Conservation (phyloP, 1,284 basidiomycete genomes). For the Ustilago lituana region DNA sequence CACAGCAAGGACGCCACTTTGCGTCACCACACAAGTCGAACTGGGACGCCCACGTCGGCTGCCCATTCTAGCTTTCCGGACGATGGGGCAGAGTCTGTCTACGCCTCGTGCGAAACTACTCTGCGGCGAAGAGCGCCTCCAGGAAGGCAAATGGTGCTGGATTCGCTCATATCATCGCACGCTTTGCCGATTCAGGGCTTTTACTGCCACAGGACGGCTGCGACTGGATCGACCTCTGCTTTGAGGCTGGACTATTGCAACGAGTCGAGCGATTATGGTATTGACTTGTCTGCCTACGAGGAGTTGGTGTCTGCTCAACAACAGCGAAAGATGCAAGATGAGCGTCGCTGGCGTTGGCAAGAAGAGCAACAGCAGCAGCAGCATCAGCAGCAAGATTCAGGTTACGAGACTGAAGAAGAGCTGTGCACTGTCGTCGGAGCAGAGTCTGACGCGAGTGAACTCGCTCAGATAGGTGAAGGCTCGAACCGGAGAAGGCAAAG, state of each 20-base stretch:
- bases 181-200: slow-evolving; percentile 41
- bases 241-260: background rate
- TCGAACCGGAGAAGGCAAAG: background rate
- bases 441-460: background rate
- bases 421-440: background rate
- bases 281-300: background rate
- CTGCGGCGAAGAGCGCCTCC: no score
- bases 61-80: no score
- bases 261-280: background rate
- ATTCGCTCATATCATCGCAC: slow-evolving; percentile 38
- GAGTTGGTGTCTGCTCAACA: no score
- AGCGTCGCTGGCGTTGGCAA: no score
- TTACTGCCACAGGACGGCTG: slow-evolving; percentile 16
- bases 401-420: slow-evolving; percentile 1
- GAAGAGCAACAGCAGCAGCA: background rate
- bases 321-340: no score
- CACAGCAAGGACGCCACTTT: no score
- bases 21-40: no score
- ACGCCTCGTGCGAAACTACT: no score
- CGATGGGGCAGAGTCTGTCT: no score
- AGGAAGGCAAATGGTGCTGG: slow-evolving; percentile 24
- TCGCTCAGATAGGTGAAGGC: background rate
- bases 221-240: background rate
- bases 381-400: background rate
- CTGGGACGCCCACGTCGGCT: no score